Conservation (phyloP, 1,284 basidiomycete genomes). For the Earliella scabrosa region DNA sequence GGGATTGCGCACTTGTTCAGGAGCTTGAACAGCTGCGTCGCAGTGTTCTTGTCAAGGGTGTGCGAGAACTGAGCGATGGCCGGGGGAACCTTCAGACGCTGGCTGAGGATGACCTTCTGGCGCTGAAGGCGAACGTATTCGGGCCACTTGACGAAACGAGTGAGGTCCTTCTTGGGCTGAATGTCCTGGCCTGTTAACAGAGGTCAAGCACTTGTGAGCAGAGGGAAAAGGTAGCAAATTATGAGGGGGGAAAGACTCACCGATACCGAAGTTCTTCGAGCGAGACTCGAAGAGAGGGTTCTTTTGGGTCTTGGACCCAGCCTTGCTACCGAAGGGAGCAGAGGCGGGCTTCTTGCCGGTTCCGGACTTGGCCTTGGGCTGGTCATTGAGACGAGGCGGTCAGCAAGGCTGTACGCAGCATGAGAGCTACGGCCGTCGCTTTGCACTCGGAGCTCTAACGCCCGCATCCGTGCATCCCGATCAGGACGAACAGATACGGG, state of each 20-base stretch:
- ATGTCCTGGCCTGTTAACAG: constrained; percentile 85
- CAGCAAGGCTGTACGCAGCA: constrained; percentile 49
- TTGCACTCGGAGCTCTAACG: constrained; percentile 77
- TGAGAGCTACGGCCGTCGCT: constrained; percentile 40
- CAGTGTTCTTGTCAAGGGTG: constrained; percentile 99
- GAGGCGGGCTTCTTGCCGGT: constrained; percentile 81
- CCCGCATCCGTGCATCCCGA: constrained; percentile 27
- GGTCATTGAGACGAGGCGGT: constrained; percentile 87
- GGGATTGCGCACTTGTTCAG: constrained; percentile 84
- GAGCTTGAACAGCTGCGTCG: constrained; percentile 97
- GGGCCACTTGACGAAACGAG: constrained; percentile 99
- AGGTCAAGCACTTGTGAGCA: not conserved
- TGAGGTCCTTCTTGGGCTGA: constrained; percentile 89
- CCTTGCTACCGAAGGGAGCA: constrained; percentile 77
- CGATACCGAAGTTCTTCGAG: constrained; percentile 95
- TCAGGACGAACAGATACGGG: constrained; percentile 33
- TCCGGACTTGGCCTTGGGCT: constrained; percentile 73
- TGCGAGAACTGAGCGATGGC: constrained; percentile 98
- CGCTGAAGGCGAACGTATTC: constrained; percentile 98
- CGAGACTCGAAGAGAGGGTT: constrained; percentile 96
- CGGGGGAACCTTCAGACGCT: constrained; percentile 98
- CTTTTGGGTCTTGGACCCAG: constrained; percentile 74
- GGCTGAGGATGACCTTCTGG: constrained; percentile 98
- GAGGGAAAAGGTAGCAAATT: not conserved
- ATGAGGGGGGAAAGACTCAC: constrained; percentile 59